Percentiles rank a stretch among this genome's conserved stretches.
phyloP scores from a whole-genome alignment of 495 filamentous ascomycete genomes.

The Hyaloscypha variabilis region DNA sequence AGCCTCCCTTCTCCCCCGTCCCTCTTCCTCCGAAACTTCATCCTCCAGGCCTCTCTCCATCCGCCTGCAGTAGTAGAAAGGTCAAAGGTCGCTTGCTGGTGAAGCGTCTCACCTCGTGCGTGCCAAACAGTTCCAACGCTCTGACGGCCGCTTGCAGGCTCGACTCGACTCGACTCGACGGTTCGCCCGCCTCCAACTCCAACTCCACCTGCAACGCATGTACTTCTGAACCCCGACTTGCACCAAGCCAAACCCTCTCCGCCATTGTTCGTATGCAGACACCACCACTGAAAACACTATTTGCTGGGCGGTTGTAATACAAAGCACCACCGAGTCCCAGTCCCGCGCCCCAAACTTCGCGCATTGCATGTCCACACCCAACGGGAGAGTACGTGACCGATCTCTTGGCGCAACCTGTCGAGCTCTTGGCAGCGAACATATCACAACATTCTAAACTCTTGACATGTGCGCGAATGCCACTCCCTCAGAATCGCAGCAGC shows the following conservation, averaged over 20 bases:
- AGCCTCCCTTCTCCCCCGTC: neutral
- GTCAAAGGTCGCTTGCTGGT: neutral
- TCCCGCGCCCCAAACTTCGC: neutral
- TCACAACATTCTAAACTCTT: slow-evolving; percentile 4
- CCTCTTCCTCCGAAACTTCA: neutral
- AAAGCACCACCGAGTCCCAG: neutral
- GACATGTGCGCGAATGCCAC: slow-evolving; percentile 35
- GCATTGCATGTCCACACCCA: neutral
- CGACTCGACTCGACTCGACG: too few species aligned
- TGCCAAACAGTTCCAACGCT: neutral
- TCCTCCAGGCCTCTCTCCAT: neutral
- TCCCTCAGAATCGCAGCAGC: slow-evolving; percentile 26
- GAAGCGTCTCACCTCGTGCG: neutral
- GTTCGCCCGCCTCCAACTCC: neutral
- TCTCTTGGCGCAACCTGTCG: slow-evolving; percentile 28
- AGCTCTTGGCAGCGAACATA: slow-evolving; percentile 31
- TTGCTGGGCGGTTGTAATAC: neutral
- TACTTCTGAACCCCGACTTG: neutral
- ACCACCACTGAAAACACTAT: neutral
- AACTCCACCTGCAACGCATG: neutral
- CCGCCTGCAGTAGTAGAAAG: neutral
- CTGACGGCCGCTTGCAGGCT: neutral
- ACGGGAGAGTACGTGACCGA: neutral
- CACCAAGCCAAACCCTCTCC: neutral
- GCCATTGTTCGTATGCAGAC: neutral